phyloP scores from a whole-genome alignment of 208 protist species.

The Strigomonas galati region DNA sequence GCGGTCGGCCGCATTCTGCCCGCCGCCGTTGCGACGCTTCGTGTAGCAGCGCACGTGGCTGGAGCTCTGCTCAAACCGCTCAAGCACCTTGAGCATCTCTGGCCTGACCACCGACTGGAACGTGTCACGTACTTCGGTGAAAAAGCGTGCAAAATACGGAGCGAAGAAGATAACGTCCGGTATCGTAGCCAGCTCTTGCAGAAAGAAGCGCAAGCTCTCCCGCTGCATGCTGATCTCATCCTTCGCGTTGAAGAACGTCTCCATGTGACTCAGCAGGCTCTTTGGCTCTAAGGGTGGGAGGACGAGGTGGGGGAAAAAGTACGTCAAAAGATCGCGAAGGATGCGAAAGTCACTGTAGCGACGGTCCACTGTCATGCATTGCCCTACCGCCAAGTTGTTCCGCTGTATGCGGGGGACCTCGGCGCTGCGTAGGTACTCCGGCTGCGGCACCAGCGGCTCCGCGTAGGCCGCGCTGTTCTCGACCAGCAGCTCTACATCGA shows the following conservation, averaged over 20 bases:
- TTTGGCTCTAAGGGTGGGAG: conserved; percentile 80
- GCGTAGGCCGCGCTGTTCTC: conserved; percentile 37
- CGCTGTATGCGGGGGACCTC: conserved; percentile 44
- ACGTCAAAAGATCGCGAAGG: conserved; percentile 61
- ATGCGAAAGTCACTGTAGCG: conserved; percentile 80
- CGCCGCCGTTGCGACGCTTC: conserved; percentile 47
- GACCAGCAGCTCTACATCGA: conserved; percentile 44
- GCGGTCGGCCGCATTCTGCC: conserved; percentile 39
- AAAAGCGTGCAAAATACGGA: conserved; percentile 66
- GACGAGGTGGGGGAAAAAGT: conserved; percentile 72
- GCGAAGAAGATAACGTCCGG: conserved; percentile 81
- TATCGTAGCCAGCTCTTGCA: conserved; percentile 60
- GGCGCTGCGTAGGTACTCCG: conserved; percentile 29
- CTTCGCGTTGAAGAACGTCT: conserved; percentile 59
- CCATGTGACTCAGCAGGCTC: conserved; percentile 53
- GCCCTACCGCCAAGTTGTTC: conserved; percentile 52
- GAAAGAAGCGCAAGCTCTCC: conserved; percentile 59
- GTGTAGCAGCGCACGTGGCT: conserved; percentile 46
- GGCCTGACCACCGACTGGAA: conserved; percentile 59
- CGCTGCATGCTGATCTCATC: conserved; percentile 57
- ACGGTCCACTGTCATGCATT: conserved; percentile 51
- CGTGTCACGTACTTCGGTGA: conserved; percentile 65
- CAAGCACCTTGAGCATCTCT: conserved; percentile 36
- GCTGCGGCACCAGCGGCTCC: conserved; percentile 40
- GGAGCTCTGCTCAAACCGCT: conserved; percentile 40